Conservation (phyloP, 306 rosid genomes). For the Castanea sativa region DNA sequence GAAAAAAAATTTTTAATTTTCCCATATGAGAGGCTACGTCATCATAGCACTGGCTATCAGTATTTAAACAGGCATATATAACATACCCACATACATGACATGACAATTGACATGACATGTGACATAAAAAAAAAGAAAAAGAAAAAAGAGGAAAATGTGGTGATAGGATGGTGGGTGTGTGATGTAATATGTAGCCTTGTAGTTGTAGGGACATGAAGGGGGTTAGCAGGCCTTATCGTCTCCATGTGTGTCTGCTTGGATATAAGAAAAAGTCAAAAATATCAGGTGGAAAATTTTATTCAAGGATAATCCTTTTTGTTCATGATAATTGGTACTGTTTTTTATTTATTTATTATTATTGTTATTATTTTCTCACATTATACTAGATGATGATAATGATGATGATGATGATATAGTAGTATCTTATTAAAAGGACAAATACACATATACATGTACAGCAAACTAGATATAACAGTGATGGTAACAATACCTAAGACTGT, state of each 20-base stretch:
- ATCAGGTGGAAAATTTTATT: neutral
- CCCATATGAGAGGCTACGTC: conserved; percentile 6
- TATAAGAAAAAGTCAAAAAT: neutral
- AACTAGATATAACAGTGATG: too few species aligned
- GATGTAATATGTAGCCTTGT: conserved; percentile 22
- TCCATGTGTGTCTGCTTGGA: neutral
- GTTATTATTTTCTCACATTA: too few species aligned
- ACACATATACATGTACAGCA: neutral
- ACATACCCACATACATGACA: conserved; percentile 37
- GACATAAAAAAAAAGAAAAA: conserved; percentile 19
- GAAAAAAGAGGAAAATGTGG: neutral
- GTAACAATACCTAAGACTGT: too few species aligned
- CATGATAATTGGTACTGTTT: too few species aligned
- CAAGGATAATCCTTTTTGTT: neutral
- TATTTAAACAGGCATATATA: neutral
- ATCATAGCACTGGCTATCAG: conserved; percentile 25
- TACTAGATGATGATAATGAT: too few species aligned
- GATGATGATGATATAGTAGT: too few species aligned
- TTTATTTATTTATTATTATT: neutral
- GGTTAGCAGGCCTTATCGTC: conserved; percentile 31
- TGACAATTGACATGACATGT: conserved; percentile 45
- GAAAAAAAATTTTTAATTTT: neutral
- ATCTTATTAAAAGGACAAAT: neutral
- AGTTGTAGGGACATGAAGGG: conserved; percentile 19
- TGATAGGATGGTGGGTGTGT: conserved; percentile 41